phyloP scores from a whole-genome alignment of 75 land plant species.

The Picea sitchensis region DNA sequence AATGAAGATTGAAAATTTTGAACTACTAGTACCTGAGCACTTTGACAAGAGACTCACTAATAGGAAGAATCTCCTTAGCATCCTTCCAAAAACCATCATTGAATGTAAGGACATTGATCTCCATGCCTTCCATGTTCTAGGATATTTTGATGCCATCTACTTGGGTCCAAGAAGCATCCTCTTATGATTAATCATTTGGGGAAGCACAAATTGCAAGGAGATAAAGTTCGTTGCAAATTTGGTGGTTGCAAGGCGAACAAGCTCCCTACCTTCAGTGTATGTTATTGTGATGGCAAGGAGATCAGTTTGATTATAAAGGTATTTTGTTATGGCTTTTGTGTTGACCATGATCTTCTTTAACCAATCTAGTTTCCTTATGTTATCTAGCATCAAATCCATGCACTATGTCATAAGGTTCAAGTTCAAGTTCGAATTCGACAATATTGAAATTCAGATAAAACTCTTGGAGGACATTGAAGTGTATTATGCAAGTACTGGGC shows the following conservation, averaged over 20 bases:
- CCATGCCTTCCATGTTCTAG: conserved; percentile 20
- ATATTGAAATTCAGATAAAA: too few species aligned
- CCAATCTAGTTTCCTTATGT: conserved; percentile 19
- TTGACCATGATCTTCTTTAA: conserved; percentile 17
- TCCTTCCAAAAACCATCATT: conserved; percentile 24
- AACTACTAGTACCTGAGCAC: too few species aligned
- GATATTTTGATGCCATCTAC: conserved; percentile 19
- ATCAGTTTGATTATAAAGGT: conserved; percentile 19
- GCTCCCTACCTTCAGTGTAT: conserved; percentile 10
- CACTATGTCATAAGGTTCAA: conserved; percentile 4
- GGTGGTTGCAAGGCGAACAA: conserved; percentile 16
- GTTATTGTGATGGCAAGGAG: conserved; percentile 16
- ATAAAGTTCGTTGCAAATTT: conserved; percentile 15
- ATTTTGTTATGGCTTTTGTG: conserved; percentile 31
- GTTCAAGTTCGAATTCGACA: too few species aligned
- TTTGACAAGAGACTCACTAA: conserved; percentile 22
- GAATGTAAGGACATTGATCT: conserved; percentile 13
- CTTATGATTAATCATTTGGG: conserved; percentile 17
- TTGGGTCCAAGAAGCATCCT: conserved; percentile 21
- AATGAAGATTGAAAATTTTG: too few species aligned
- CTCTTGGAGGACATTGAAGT: too few species aligned
- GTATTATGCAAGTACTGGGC: too few species aligned
- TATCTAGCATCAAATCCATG: conserved; percentile 36
- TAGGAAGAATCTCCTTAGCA: conserved; percentile 16
- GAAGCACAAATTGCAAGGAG: conserved; percentile 28